Evolutionary conservation across 2,329 filamentous ascomycete genomes (phyloP).

Genomic region (Pestalotiopsis sp.): DNA sequence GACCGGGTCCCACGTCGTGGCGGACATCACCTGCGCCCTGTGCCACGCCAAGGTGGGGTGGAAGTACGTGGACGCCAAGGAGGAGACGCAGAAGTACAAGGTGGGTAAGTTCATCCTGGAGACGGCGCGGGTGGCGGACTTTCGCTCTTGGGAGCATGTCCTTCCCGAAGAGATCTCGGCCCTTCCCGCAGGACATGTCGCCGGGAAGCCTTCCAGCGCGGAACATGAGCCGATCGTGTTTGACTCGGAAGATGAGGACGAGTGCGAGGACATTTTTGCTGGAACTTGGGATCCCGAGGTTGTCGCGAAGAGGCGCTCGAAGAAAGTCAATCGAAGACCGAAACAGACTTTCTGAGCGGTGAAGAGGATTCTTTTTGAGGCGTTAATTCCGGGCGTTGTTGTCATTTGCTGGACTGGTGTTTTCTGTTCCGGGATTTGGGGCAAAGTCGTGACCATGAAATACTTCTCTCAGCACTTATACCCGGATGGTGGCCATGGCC

Average conservation of each 20-base stretch:
- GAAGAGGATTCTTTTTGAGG: background rate
- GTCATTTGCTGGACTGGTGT: background rate
- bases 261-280: constrained; percentile 67
- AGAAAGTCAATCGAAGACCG: constrained; percentile 29
- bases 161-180: constrained; percentile 22
- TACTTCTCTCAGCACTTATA: background rate
- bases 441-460: background rate
- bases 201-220: constrained; percentile 12
- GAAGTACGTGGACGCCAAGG: constrained; percentile 69
- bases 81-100: constrained; percentile 65
- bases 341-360: background rate
- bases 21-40: constrained; percentile 61
- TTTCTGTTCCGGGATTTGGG: background rate
- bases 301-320: constrained; percentile 48
- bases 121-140: constrained; percentile 56
- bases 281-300: constrained; percentile 61
- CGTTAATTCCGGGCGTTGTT: background rate
- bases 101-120: constrained; percentile 71
- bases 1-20: constrained; percentile 66
- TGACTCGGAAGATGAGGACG: constrained; percentile 67
- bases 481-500: background rate
- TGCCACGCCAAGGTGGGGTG: constrained; percentile 64
- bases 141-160: constrained; percentile 57
- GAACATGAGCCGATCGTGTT: constrained; percentile 47
- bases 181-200: constrained; percentile 22